Evolutionary conservation across 2,329 filamentous ascomycete species (phyloP), one percentile per base, ranked within the genome.

Genomic region (Rosellinia necatrix): DNA sequence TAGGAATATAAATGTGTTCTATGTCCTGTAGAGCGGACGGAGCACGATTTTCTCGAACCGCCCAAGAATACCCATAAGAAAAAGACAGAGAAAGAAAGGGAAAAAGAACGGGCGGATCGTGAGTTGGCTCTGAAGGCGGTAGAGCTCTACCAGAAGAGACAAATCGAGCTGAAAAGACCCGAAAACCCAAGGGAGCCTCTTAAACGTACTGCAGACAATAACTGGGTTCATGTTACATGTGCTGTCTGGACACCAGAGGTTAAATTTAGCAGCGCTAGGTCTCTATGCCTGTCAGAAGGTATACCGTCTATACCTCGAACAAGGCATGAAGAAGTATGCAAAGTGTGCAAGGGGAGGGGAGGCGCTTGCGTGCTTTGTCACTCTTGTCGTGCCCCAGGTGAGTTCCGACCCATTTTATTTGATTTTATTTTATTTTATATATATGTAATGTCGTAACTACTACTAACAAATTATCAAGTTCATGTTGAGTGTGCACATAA

Each of bases 191-290:
- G 94, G 43, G 94, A 97, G 71, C 89, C 94, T 3, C 78, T 99
- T 60, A 99, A 99, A 75, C 86, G 91, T 44, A 99, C 94, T 0
- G 90, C 89, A 3, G 92, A 96, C 70, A 97, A 97, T 75, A 97
- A 97, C 69, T 99, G 94, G 94, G 91, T 97, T 13, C 94, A 99
- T 71, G 91, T 97, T 24, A 88, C 89, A 32, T 99, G 94, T 69
- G 92, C 94, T 1, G 80, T 96, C 15, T 97, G 91, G 86, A 92
- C 89, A 9, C 87, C 91, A 0, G 94, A 99, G 73, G 88, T 96
- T 66, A 94, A 92, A 68, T 99, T 97, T 72, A 92, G 90, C 60
- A 90, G 90, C 66, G 89, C 92, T 15, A 86, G 87, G 67, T 85
- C 89, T 15, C 77, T 99, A 29, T 89, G 92, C 64, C 88, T 92